phyloP scores from a whole-genome alignment of 306 rosid genomes.

The Macrotyloma uniflorum region DNA sequence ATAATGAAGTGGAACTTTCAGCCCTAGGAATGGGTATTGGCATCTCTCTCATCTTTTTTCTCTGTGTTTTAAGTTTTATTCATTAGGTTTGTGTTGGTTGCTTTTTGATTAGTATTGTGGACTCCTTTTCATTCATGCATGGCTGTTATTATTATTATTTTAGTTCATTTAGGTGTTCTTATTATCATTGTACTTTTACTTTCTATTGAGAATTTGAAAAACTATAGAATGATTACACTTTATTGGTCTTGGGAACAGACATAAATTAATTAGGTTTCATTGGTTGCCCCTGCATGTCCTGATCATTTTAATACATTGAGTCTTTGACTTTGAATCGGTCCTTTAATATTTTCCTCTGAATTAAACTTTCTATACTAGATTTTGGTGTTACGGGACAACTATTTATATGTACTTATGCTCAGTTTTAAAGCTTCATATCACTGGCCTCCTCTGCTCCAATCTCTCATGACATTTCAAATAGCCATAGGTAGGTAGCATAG shows the following conservation, averaged over 20 bases:
- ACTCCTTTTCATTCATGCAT: too few species aligned
- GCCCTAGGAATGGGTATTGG: slow-evolving; percentile 82
- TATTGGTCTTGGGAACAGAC: not conserved
- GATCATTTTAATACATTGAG: not conserved
- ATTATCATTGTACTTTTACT: too few species aligned
- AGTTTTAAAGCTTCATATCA: not conserved
- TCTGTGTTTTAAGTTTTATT: not conserved
- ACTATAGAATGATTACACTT: not conserved
- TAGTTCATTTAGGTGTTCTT: too few species aligned
- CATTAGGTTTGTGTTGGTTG: not conserved
- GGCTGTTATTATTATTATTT: too few species aligned
- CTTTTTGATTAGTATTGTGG: not conserved
- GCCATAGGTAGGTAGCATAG: not conserved
- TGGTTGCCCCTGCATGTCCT: not conserved
- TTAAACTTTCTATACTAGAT: not conserved
- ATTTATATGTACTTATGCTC: not conserved
- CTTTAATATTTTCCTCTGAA: not conserved
- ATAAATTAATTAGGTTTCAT: not conserved
- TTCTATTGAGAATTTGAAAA: not conserved
- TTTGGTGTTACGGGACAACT: not conserved
- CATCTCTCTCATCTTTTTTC: not conserved
- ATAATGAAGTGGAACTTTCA: slow-evolving; percentile 83
- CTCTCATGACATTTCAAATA: not conserved
- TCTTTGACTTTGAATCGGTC: not conserved
- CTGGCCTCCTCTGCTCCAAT: not conserved